A percentile compares a stretch with the other conserved stretches of the same genome.
phyloP scores from a whole-genome alignment of 2,329 filamentous ascomycete species.

The Diaporthe velutina region DNA sequence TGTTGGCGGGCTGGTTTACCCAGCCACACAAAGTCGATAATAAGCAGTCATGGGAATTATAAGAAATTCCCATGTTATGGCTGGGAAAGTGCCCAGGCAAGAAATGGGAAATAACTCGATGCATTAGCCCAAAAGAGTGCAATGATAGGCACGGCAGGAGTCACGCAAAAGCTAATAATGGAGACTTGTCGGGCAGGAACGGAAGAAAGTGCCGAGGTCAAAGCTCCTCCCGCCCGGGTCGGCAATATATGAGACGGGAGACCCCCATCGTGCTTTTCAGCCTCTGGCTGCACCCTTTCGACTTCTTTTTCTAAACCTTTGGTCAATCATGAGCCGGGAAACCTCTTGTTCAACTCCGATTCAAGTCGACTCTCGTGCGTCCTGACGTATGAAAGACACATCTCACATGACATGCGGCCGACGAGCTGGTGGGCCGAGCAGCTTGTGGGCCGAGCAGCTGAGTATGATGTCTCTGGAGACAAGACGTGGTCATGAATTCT shows the following conservation, averaged over 20 bases:
- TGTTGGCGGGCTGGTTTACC: too few species aligned
- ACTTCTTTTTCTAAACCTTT: neutral
- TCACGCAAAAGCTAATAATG: constrained; percentile 28
- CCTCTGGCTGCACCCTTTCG: neutral
- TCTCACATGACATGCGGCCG: neutral
- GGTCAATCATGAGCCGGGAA: neutral
- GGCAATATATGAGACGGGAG: constrained; percentile 6
- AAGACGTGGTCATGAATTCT: constrained; percentile 21
- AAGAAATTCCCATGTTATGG: neutral
- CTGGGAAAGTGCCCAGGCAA: too few species aligned
- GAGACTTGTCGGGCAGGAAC: constrained; percentile 28
- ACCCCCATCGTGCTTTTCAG: neutral
- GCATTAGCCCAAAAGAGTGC: neutral
- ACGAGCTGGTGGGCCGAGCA: neutral
- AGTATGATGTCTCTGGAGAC: neutral
- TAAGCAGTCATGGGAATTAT: neutral
- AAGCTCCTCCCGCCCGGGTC: constrained; percentile 10
- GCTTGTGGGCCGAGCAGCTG: neutral
- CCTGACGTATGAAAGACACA: neutral
- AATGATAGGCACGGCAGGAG: constrained; percentile 11
- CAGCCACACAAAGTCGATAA: neutral
- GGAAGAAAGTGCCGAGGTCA: constrained; percentile 33
- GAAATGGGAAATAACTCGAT: neutral
- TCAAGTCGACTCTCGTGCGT: neutral
- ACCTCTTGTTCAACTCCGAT: neutral